These are phyloP conservation scores for Chalaropsis thielavioides DNA, from an alignment of 2,329 filamentous ascomycete species.

Conservation along the genomic window DNA sequence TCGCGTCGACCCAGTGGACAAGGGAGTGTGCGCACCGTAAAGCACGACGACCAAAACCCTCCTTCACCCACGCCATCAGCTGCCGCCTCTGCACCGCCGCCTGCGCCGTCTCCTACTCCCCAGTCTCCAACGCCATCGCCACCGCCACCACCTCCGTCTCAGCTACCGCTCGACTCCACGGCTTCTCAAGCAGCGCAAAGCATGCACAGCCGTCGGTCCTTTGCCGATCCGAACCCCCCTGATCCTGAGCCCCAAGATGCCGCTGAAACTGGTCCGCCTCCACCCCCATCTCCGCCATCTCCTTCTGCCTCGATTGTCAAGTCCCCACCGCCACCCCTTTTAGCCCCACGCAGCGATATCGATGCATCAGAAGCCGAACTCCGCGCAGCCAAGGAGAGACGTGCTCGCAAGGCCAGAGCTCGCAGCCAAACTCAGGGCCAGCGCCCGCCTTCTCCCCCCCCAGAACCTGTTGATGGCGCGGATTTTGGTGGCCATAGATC, in stretches of 20 bases:
- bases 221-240: background rate
- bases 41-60: background rate
- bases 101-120: background rate
- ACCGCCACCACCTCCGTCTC: background rate
- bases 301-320: slow-evolving; percentile 2
- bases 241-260: background rate
- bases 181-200: background rate
- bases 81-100: background rate
- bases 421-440: slow-evolving; percentile 13
- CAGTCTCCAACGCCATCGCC: background rate
- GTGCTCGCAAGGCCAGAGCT: slow-evolving; percentile 14
- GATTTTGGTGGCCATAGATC: slow-evolving; percentile 5
- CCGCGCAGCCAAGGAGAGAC: slow-evolving; percentile 13
- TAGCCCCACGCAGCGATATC: background rate
- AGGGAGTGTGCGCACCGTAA: slow-evolving; percentile 5
- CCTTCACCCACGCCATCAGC: background rate
- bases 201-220: background rate
- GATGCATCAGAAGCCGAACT: slow-evolving; percentile 13
- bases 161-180: background rate
- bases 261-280: slow-evolving; percentile 8
- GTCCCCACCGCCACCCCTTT: background rate
- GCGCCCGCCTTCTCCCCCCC: slow-evolving; percentile 11
- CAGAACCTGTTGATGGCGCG: slow-evolving; percentile 12
- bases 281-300: slow-evolving; percentile 8
- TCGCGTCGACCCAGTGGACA: slow-evolving; percentile 9